These are phyloP conservation scores for Triadica sebifera DNA, from an alignment of 345 rosid species.

Conservation along the genomic window DNA sequence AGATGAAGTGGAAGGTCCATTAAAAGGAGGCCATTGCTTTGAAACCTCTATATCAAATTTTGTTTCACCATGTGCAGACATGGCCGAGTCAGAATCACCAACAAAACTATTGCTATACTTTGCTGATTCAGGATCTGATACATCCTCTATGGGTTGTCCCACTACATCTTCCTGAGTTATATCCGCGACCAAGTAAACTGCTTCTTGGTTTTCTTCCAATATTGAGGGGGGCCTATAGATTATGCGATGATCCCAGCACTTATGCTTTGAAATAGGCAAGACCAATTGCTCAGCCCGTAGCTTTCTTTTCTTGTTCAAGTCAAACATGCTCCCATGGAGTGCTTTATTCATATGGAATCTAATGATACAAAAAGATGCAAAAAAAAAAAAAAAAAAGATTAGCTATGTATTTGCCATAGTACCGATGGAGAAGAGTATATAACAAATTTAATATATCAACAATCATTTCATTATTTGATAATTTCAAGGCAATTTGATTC, in stretches of 20 bases:
- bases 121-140: conserved; percentile 35
- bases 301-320: conserved; percentile 55
- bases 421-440: no score
- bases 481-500: no score
- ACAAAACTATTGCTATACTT: conserved; percentile 46
- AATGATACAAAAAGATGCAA: no score
- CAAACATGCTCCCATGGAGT: conserved; percentile 4
- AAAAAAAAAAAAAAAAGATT: no score
- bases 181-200: conserved; percentile 8
- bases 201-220: conserved; percentile 20
- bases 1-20: conserved; percentile 28
- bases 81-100: conserved; percentile 34
- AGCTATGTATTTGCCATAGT: no score
- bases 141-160: conserved; percentile 13
- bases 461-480: no score
- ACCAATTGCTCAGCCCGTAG: conserved; percentile 40
- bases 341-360: no score
- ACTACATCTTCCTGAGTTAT: conserved; percentile 18
- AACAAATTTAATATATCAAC: no score
- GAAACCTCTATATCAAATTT: conserved; percentile 20
- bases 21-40: conserved; percentile 6
- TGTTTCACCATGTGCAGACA: conserved; percentile 23
- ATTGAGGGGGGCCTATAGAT: conserved; percentile 2
- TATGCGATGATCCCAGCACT: conserved; percentile 26
- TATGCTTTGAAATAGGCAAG: conserved; percentile 52